Conservation (phyloP, 2,329 filamentous ascomycete genomes). For the Aureobasidium zeae region DNA sequence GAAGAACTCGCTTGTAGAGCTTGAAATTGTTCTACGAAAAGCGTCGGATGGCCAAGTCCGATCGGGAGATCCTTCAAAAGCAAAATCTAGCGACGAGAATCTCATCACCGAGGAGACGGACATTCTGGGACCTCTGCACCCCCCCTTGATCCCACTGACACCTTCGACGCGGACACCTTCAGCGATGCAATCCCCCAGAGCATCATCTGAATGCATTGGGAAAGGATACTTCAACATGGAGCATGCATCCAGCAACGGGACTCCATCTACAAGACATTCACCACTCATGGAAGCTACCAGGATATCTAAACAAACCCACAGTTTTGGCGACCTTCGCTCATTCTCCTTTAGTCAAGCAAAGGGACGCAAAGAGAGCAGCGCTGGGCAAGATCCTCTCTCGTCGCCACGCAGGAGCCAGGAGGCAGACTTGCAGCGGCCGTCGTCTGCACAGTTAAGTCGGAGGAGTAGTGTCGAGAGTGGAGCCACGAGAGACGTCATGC, state of each 20-base stretch:
- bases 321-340: neutral
- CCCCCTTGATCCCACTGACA: neutral
- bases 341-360: slow-evolving; percentile 7
- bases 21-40: neutral
- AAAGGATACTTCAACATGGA: neutral
- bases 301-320: neutral
- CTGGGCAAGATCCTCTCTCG: neutral
- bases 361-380: neutral
- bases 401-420: neutral
- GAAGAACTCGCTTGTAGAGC: neutral
- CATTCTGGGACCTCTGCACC: slow-evolving; percentile 5
- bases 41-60: neutral
- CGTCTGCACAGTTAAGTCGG: neutral
- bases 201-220: slow-evolving; percentile 5
- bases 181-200: neutral
- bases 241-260: neutral
- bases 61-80: neutral
- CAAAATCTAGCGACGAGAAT: neutral
- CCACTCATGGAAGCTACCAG: neutral
- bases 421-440: neutral
- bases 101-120: neutral
- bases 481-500: slow-evolving; percentile 1
- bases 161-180: neutral
- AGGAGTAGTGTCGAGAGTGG: neutral
- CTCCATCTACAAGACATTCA: neutral